Evolutionary conservation across 2,329 filamentous ascomycete genomes (phyloP).

Genomic region (Xylaria hypoxylon): DNA sequence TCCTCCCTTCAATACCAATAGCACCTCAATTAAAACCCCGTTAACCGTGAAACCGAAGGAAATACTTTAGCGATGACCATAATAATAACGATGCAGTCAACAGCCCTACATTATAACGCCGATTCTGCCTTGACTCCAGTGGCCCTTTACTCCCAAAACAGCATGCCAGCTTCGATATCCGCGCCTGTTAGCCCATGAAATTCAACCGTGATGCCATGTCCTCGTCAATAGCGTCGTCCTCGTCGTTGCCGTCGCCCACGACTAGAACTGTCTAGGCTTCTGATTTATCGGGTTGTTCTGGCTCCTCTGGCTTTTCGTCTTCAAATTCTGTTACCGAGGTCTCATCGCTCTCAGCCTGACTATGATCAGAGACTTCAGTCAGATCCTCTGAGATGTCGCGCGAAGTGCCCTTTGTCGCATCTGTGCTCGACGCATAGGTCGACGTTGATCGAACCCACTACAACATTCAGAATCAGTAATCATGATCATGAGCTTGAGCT

Average conservation of each 20-base stretch:
- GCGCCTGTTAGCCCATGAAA: slow-evolving; percentile 28
- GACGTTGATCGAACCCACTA: slow-evolving; percentile 28
- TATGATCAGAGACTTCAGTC: slow-evolving; percentile 6
- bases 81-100: neutral
- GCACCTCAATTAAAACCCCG: neutral
- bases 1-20: neutral
- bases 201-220: slow-evolving; percentile 39
- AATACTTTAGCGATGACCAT: neutral
- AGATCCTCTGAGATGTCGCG: slow-evolving; percentile 15
- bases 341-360: slow-evolving; percentile 15
- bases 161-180: neutral
- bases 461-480: slow-evolving; percentile 10
- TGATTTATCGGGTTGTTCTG: neutral
- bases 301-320: neutral
- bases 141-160: neutral
- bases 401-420: neutral
- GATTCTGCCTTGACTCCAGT: neutral
- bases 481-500: neutral
- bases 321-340: slow-evolving; percentile 6
- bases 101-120: neutral
- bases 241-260: slow-evolving; percentile 6
- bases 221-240: slow-evolving; percentile 34
- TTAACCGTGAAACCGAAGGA: neutral
- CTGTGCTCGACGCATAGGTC: neutral
- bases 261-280: neutral